These are phyloP conservation scores for Globisporangium radiosum DNA, from an alignment of 352 stramenopile species.

Conservation along the genomic window DNA sequence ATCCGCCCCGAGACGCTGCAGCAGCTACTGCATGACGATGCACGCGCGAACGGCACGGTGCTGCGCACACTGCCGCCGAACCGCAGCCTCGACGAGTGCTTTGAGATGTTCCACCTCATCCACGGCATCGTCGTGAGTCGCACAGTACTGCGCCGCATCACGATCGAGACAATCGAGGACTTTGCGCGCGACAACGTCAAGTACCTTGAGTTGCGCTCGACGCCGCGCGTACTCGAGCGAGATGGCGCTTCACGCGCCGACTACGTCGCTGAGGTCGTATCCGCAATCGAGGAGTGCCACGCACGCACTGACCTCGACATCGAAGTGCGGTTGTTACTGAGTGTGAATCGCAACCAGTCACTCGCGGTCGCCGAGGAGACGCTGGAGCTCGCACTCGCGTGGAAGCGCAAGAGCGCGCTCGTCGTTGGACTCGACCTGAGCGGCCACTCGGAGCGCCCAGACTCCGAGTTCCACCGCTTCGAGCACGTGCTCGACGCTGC, in stretches of 20 bases:
- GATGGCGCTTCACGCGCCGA: constrained; percentile 51
- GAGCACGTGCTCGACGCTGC: constrained; percentile 66
- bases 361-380: constrained; percentile 60
- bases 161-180: constrained; percentile 78
- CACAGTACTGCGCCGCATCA: constrained; percentile 51
- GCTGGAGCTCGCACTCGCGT: constrained; percentile 47
- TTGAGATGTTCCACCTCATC: constrained; percentile 85
- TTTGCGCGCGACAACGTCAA: constrained; percentile 74
- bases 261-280: constrained; percentile 68
- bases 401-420: constrained; percentile 38
- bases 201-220: constrained; percentile 84
- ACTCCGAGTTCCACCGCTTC: constrained; percentile 85
- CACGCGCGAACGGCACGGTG: constrained; percentile 15
- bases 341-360: constrained; percentile 74
- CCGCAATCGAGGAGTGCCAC: constrained; percentile 56
- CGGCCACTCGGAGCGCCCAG: constrained; percentile 67
- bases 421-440: constrained; percentile 85
- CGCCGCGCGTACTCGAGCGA: constrained; percentile 46
- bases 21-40: constrained; percentile 53
- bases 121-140: constrained; percentile 75
- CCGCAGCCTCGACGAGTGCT: constrained; percentile 77
- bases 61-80: constrained; percentile 31
- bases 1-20: constrained; percentile 63
- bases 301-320: constrained; percentile 56
- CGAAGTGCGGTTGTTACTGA: constrained; percentile 69